Conservation (phyloP, 208 protist genomes). For the Polymyxa betae region DNA sequence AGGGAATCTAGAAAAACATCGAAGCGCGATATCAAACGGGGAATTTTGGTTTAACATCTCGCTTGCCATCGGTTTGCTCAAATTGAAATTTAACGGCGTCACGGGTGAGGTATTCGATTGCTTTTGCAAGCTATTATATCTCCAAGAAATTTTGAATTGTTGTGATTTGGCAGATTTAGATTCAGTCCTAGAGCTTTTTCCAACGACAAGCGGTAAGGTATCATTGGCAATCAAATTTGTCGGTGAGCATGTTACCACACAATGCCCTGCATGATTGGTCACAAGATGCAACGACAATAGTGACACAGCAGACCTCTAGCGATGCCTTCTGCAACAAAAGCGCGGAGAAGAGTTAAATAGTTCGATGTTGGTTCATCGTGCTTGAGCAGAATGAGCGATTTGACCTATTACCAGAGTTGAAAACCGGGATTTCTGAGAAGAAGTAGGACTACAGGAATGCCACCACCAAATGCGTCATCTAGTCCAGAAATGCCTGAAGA, state of each 20-base stretch:
- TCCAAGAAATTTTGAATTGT: background rate
- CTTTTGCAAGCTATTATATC: background rate
- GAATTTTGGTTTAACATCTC: background rate
- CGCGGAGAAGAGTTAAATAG: background rate
- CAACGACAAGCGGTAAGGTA: too few species aligned
- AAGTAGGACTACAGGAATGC: background rate
- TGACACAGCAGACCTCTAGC: background rate
- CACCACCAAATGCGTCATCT: background rate
- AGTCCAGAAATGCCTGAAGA: slow-evolving; percentile 12
- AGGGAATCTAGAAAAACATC: background rate
- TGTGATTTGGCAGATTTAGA: background rate
- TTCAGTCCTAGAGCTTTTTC: too few species aligned
- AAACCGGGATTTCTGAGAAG: background rate
- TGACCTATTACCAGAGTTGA: background rate
- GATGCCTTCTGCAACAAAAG: slow-evolving; percentile 36
- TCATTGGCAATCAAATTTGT: background rate
- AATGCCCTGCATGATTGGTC: too few species aligned
- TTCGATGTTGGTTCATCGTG: slow-evolving; percentile 5
- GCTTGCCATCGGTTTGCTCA: background rate
- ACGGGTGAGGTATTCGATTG: background rate
- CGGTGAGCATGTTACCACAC: background rate
- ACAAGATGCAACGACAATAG: too few species aligned
- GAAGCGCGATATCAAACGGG: background rate
- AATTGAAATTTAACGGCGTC: background rate
- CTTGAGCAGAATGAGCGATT: slow-evolving; percentile 11